Base-by-base conservation (phyloP, 371 early-diverging fungal genomes). In the Cokeromyces recurvatus region DNA sequence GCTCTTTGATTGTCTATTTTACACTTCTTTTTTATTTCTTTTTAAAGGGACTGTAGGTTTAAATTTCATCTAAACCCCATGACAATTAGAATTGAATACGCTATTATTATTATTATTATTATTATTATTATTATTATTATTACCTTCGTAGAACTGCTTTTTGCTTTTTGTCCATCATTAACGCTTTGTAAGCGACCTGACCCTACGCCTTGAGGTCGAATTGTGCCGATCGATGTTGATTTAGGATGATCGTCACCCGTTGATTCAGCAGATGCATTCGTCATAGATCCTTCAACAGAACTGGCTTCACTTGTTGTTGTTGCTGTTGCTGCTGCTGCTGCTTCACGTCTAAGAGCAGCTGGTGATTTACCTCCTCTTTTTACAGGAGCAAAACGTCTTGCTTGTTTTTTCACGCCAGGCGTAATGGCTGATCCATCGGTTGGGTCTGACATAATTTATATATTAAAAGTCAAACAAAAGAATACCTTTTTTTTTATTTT, bases 21-120 rank as follows among this genome's bases (percentile, higher is more conserved):
- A 78, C 81, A 69, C 72, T 62, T 77, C 80, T 59, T 80, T 80
- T 59, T 81, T 81, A 48, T 76, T 78, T 58, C 84, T 70, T 49
- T 71, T 78, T 1, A 74, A 48, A 2, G 85, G 82, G 15, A 84
- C 64, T 0, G 79, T 82, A 12, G 85, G 85, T 41, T 77, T 73
- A 51, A 84, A 84, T 62, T 82, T 82, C 68, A 78, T 67, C 79
- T 81, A 8, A 11, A 64, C 27, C 21, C 12, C 21, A 24, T 11
- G 7, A 22, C 14, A 21, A 38, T 6, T 3, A 36, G 36, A 44
- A 3, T 16, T 11, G 14, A 6, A 7, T 14, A 16, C 16, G 8
- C 17, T 24, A 2, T n/a, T 19, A 27, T 19, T 25, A 11, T 12
- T 2, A 4, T 34, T 2, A 16, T n/a, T 10, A n/a, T 27, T 0